Evolutionary conservation across 2,329 filamentous ascomycete genomes (phyloP).

Genomic region (Diaporthe citrichinensis): DNA sequence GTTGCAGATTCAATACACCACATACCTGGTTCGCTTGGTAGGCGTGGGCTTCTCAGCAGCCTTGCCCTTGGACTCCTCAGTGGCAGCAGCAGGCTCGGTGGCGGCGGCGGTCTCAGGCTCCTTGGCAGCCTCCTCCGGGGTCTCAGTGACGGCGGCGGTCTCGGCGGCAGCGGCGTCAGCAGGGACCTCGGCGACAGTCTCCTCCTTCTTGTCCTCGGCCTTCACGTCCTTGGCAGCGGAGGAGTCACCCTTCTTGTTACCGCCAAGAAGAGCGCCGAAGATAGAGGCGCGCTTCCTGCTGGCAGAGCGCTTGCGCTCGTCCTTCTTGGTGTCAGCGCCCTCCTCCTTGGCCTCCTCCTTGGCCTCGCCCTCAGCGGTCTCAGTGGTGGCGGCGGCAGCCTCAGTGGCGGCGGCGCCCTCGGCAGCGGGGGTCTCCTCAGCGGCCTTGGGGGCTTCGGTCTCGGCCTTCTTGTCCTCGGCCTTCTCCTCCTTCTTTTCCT

Average conservation of each 20-base stretch:
- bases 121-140: slow-evolving; percentile 35
- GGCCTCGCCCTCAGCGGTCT: slow-evolving; percentile 46
- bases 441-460: slow-evolving; percentile 51
- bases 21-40: slow-evolving; percentile 67
- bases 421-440: slow-evolving; percentile 50
- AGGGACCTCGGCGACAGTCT: slow-evolving; percentile 46
- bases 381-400: slow-evolving; percentile 53
- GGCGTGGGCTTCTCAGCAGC: slow-evolving; percentile 61
- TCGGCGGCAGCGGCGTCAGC: slow-evolving; percentile 47
- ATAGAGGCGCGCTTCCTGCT: slow-evolving; percentile 77
- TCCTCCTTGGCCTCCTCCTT: slow-evolving; percentile 54
- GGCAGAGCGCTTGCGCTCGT: slow-evolving; percentile 73
- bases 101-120: slow-evolving; percentile 45
- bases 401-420: slow-evolving; percentile 49
- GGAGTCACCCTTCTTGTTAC: slow-evolving; percentile 66
- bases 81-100: slow-evolving; percentile 49
- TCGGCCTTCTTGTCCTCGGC: slow-evolving; percentile 49
- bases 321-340: slow-evolving; percentile 66
- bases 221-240: slow-evolving; percentile 54
- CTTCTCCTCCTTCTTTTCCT: slow-evolving; percentile 59
- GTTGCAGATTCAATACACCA: slow-evolving; percentile 44
- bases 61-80: slow-evolving; percentile 50
- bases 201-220: slow-evolving; percentile 48
- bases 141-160: slow-evolving; percentile 47
- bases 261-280: slow-evolving; percentile 70